Percentiles rank a stretch among this genome's conserved stretches.
These are phyloP conservation scores for Volvariella volvacea DNA, from an alignment of 1,284 basidiomycete genomes.

Conservation along the genomic window DNA sequence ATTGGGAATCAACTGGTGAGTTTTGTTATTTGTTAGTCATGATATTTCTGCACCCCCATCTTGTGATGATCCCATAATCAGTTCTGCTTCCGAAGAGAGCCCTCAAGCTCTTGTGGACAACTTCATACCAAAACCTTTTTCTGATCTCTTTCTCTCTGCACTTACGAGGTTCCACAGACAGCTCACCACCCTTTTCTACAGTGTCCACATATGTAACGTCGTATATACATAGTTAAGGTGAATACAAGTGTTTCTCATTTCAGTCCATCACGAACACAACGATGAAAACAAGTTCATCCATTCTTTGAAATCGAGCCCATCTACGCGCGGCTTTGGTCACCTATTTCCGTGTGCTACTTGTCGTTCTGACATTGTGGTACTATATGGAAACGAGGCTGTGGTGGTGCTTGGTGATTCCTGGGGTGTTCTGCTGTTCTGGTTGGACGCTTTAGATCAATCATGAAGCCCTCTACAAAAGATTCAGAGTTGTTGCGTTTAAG, in stretches of 20 bases:
- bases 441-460: slow-evolving; percentile 27
- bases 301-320: slow-evolving; percentile 50
- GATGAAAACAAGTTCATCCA: slow-evolving; percentile 77
- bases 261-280: slow-evolving; percentile 19
- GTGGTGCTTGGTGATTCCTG: too few relatives aligned
- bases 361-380: too few relatives aligned
- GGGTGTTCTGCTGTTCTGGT: slow-evolving; percentile 43
- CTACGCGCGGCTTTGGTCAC: neutral
- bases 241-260: slow-evolving; percentile 10
- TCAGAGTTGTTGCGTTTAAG: slow-evolving; percentile 14
- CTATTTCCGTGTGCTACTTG: slow-evolving; percentile 17
- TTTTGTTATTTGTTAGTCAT: slow-evolving; percentile 4
- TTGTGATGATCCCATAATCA: slow-evolving; percentile 55
- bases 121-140: slow-evolving; percentile 52
- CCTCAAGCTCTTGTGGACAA: slow-evolving; percentile 68
- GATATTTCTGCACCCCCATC: neutral
- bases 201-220: neutral
- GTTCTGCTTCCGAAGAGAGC: slow-evolving; percentile 83
- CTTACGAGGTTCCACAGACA: slow-evolving; percentile 2
- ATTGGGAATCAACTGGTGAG: slow-evolving; percentile 17
- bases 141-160: slow-evolving; percentile 29
- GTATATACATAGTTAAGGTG: slow-evolving; percentile 9
- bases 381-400: too few relatives aligned
- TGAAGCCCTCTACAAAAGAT: slow-evolving; percentile 13
- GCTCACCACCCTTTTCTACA: slow-evolving; percentile 15